These are phyloP conservation scores for Lolium perenne DNA, from an alignment of 176 grass and related monocot genomes.

Conservation along the genomic window DNA sequence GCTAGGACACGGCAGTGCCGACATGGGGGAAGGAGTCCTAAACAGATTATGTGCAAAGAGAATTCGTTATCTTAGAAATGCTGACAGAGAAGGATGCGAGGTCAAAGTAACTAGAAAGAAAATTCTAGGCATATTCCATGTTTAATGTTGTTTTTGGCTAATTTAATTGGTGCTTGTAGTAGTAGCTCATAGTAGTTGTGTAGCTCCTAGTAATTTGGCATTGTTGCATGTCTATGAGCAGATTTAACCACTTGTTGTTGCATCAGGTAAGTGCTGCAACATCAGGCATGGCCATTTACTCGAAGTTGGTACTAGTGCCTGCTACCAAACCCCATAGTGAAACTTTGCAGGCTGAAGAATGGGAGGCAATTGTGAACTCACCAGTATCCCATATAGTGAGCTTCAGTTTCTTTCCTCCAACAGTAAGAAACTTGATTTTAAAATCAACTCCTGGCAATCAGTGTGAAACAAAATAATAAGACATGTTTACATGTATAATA, in stretches of 20 bases:
- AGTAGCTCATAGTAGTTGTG: neutral
- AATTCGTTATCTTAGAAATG: constrained; percentile 37
- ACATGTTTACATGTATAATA: neutral
- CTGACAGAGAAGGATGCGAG: constrained; percentile 8
- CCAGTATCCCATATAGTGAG: constrained; percentile 98
- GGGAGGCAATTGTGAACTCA: constrained; percentile 32
- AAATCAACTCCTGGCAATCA: constrained; percentile 89
- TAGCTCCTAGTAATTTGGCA: constrained; percentile 1
- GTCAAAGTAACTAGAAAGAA: constrained; percentile 18
- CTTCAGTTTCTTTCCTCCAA: constrained; percentile 91
- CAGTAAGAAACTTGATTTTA: constrained; percentile 84
- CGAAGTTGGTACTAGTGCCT: neutral
- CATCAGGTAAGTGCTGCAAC: neutral
- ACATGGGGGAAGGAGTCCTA: constrained; percentile 23
- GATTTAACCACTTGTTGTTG: constrained; percentile 4
- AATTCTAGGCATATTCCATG: constrained; percentile 13
- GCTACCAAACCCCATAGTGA: neutral
- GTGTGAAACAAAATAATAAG: constrained; percentile 30
- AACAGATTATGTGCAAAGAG: constrained; percentile 39
- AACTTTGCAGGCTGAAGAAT: neutral
- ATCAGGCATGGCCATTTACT: constrained; percentile 7
- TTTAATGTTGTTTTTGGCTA: neutral
- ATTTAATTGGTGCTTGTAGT: constrained; percentile 6
- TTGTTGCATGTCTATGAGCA: constrained; percentile 16
- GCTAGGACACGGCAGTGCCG: constrained; percentile 12